A percentile compares a stretch with the other conserved stretches of the same genome.
These are phyloP conservation scores for Tephrocybe sp. DNA, from an alignment of 768 basidiomycete species.

Conservation along the genomic window DNA sequence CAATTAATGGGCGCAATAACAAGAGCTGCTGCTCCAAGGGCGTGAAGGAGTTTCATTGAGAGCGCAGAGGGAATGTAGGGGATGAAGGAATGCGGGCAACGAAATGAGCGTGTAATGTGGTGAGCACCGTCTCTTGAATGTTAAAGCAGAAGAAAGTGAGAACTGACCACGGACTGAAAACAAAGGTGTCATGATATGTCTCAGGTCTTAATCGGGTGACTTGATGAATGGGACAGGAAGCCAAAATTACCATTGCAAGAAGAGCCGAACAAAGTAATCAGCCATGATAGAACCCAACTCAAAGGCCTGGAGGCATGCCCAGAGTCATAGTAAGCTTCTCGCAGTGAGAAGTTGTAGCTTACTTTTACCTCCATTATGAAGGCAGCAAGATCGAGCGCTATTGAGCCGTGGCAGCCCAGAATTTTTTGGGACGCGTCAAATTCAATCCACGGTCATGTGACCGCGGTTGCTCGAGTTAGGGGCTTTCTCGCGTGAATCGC, in stretches of 20 bases:
- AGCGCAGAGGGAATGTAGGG: constrained; percentile 1
- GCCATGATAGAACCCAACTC: not conserved
- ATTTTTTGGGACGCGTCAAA: too few relatives aligned
- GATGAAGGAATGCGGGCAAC: constrained; percentile 2
- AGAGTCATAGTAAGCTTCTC: too few relatives aligned
- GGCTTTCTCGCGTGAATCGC: too few relatives aligned
- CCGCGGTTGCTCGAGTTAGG: too few relatives aligned
- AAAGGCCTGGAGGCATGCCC: too few relatives aligned
- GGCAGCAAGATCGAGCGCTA: too few relatives aligned
- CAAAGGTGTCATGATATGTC: not conserved
- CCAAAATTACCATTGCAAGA: not conserved
- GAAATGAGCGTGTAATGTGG: not conserved
- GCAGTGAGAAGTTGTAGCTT: too few relatives aligned
- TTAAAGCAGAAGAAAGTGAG: not conserved
- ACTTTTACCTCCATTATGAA: too few relatives aligned
- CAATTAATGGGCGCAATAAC: not conserved
- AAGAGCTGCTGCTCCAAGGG: constrained; percentile 1
- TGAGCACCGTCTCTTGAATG: not conserved
- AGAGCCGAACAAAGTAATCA: not conserved
- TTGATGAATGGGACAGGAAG: not conserved
- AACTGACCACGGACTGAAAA: constrained; percentile 1
- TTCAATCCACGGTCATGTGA: too few relatives aligned
- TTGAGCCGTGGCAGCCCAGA: too few relatives aligned
- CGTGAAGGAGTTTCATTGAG: constrained; percentile 1
- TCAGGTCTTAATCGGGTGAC: constrained; percentile 9